Evolutionary conservation across 345 rosid genomes (phyloP).

Genomic region (Carallia brachiata): DNA sequence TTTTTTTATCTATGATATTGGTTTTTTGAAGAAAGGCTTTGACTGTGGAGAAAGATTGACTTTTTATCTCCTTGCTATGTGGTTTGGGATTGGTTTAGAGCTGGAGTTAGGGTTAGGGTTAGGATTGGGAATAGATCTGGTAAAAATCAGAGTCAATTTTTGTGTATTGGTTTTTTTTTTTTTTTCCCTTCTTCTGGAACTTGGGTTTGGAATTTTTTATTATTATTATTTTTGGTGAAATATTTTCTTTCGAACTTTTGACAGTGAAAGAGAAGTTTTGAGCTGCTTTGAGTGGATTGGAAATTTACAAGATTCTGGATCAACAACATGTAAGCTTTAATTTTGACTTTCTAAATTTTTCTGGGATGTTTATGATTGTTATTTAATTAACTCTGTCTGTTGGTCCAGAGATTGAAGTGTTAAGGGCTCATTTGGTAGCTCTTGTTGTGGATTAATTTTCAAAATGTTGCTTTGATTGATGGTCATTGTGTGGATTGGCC

Average conservation of each 20-base stretch:
- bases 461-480: not conserved
- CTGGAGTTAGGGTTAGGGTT: not conserved
- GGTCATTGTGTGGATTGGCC: not conserved
- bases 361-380: not conserved
- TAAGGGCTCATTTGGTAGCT: not conserved
- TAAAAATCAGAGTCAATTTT: not conserved
- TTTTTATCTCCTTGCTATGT: not conserved
- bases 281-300: conserved; percentile 18
- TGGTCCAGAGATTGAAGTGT: not conserved
- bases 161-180: not conserved
- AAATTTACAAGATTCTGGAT: conserved; percentile 18
- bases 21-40: not conserved
- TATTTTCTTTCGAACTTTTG: not conserved
- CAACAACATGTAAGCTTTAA: conserved; percentile 18
- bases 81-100: not conserved
- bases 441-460: not conserved
- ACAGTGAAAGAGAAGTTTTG: conserved; percentile 10
- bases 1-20: too few species aligned
- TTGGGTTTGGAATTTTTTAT: not conserved
- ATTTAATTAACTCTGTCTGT: not conserved
- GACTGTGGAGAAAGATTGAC: not conserved
- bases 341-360: not conserved
- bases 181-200: not conserved
- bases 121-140: conserved; percentile 23
- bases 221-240: not conserved